A percentile compares a stretch with the other conserved stretches of the same genome.
Evolutionary conservation across 78 protist genomes (phyloP).

Genomic region (Dictyostelium capitatum): DNA sequence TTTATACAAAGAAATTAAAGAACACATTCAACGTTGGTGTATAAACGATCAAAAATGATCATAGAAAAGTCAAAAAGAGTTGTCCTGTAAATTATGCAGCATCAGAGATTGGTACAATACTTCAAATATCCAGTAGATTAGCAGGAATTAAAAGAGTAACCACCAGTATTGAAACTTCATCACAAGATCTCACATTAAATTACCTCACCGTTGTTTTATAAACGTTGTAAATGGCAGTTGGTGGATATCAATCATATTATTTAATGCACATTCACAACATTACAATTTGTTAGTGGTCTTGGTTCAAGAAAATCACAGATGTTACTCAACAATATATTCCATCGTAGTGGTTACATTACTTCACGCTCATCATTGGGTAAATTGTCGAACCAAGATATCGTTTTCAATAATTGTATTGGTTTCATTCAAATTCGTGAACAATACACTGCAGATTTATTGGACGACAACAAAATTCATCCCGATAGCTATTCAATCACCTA

Average conservation of each 20-base stretch:
- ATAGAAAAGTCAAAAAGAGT: not conserved
- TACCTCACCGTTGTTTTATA: conserved; percentile 64
- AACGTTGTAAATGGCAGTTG: conserved; percentile 74
- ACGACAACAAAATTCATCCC: conserved; percentile 78
- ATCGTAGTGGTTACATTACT: conserved; percentile 36
- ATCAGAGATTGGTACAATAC: conserved; percentile 63
- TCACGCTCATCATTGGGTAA: conserved; percentile 28
- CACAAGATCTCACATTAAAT: conserved; percentile 73
- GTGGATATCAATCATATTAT: conserved; percentile 79
- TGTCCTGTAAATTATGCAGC: not conserved
- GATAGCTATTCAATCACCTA: conserved; percentile 33
- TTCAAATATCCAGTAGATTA: conserved; percentile 38
- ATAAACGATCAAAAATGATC: not conserved
- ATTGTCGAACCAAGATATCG: conserved; percentile 34
- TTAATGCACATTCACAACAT: conserved; percentile 36
- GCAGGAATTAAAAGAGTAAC: conserved; percentile 55
- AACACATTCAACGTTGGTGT: not conserved
- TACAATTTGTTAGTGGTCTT: conserved; percentile 76
- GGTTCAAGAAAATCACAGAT: conserved; percentile 82
- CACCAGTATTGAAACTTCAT: conserved; percentile 58
- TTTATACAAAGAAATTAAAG: conserved; percentile 36
- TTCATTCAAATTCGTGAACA: conserved; percentile 66
- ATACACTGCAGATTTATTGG: conserved; percentile 30
- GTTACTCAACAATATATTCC: conserved; percentile 20
- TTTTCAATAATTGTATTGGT: conserved; percentile 77